Evolutionary conservation across 306 rosid species (phyloP).

Genomic region (Medicago ruthenica): DNA sequence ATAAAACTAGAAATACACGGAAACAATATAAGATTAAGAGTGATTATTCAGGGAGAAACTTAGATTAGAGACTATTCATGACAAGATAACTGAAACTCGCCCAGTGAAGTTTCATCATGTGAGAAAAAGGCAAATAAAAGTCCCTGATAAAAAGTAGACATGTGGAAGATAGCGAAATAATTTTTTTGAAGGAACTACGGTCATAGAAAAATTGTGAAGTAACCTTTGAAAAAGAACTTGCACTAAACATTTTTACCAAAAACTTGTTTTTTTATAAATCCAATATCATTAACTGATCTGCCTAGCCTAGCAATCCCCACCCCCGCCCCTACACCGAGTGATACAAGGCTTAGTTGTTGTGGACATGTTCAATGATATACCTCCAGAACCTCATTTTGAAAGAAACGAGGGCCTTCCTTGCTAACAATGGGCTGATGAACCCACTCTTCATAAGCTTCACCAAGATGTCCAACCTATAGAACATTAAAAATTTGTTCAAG

Average conservation of each 20-base stretch:
- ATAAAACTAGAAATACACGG: conserved; percentile 18
- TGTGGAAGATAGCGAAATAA: conserved; percentile 27
- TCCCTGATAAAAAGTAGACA: not conserved
- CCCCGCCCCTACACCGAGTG: not conserved
- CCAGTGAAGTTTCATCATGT: not conserved
- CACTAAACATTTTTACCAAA: conserved; percentile 11
- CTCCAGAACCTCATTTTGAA: conserved; percentile 82
- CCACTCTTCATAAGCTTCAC: conserved; percentile 92
- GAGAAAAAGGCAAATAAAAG: conserved; percentile 20
- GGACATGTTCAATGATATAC: conserved; percentile 48
- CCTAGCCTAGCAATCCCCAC: not conserved
- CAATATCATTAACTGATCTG: conserved; percentile 23
- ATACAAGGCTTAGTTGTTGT: conserved; percentile 5
- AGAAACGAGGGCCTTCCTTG: conserved; percentile 91
- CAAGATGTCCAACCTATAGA: conserved; percentile 91
- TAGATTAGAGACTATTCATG: conserved; percentile 18
- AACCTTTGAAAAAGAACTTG: conserved; percentile 10
- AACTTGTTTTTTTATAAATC: not conserved
- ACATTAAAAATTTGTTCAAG: conserved; percentile 30
- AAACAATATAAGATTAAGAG: conserved; percentile 3
- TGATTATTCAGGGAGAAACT: not conserved
- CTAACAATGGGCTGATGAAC: conserved; percentile 90
- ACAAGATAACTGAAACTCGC: conserved; percentile 5
- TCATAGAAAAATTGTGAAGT: not conserved
- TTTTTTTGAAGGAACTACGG: not conserved